Conservation (phyloP, 1,139 yeast species). For the Hansenula lynferdii region DNA sequence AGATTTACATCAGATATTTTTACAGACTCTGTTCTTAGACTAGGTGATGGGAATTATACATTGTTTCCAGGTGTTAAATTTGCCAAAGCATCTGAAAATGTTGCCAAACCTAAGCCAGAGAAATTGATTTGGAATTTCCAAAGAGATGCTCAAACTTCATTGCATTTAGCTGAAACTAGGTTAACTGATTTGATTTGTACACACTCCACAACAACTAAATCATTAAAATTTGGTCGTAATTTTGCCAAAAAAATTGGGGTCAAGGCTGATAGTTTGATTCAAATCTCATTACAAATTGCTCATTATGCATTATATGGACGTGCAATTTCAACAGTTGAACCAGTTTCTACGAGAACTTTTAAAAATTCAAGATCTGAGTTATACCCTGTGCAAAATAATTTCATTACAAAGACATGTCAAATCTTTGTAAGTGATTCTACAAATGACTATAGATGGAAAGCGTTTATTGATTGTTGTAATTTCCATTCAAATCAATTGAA, state of each 20-base stretch:
- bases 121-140: conserved; percentile 48
- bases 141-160: conserved; percentile 38
- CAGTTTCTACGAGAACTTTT: conserved; percentile 67
- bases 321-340: conserved; percentile 63
- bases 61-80: conserved; percentile 29
- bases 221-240: conserved; percentile 37
- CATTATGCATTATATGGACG: conserved; percentile 72
- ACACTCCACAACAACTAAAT: conserved; percentile 50
- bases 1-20: conserved; percentile 71
- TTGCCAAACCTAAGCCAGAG: conserved; percentile 40
- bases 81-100: conserved; percentile 5
- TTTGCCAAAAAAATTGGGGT: conserved; percentile 48
- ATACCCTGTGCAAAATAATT: conserved; percentile 56
- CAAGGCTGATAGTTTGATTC: conserved; percentile 64
- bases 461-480: conserved; percentile 47
- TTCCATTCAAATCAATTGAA: conserved; percentile 45
- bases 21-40: conserved; percentile 66
- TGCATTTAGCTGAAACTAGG: conserved; percentile 69
- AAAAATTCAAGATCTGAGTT: conserved; percentile 66
- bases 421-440: conserved; percentile 51
- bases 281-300: conserved; percentile 63
- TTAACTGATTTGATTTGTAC: conserved; percentile 71
- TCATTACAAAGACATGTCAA: conserved; percentile 51
- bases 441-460: conserved; percentile 41
- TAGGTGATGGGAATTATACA: conserved; percentile 65